These are phyloP conservation scores for Suillus lakei DNA, from an alignment of 768 basidiomycete genomes.

Conservation along the genomic window DNA sequence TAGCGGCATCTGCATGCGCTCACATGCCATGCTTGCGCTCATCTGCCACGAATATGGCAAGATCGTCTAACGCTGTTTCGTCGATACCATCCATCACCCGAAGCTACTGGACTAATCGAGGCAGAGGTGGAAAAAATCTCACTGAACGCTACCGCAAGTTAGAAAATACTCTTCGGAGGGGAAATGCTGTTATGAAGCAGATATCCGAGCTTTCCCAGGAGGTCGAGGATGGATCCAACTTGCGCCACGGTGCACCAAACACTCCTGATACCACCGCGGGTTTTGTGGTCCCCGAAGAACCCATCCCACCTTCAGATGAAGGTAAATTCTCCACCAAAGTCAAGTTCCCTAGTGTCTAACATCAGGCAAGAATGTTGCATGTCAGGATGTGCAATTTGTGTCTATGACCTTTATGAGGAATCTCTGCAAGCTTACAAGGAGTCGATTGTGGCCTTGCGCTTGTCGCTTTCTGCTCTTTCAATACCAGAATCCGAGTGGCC, in stretches of 20 bases:
- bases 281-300: constrained; percentile 59
- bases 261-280: constrained; percentile 24
- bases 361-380: constrained; percentile 81
- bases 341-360: not conserved
- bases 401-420: constrained; percentile 87
- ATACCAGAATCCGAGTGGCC: constrained; percentile 76
- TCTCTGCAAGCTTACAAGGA: constrained; percentile 65
- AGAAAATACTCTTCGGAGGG: constrained; percentile 55
- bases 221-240: constrained; percentile 12
- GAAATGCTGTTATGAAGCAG: constrained; percentile 39
- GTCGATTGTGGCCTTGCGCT: constrained; percentile 53
- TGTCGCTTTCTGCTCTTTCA: constrained; percentile 48
- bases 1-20: constrained; percentile 6
- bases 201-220: constrained; percentile 28
- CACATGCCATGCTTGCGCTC: constrained; percentile 11
- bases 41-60: constrained; percentile 6
- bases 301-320: constrained; percentile 66
- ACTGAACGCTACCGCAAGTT: constrained; percentile 59
- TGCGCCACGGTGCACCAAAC: not conserved
- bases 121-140: constrained; percentile 60
- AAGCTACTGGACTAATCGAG: not conserved
- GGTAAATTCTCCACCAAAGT: constrained; percentile 45
- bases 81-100: not conserved
- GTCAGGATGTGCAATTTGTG: constrained; percentile 93
- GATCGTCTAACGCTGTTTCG: not conserved